These are phyloP conservation scores for Phytopythium boreale DNA, from an alignment of 352 stramenopile species.

Conservation along the genomic window DNA sequence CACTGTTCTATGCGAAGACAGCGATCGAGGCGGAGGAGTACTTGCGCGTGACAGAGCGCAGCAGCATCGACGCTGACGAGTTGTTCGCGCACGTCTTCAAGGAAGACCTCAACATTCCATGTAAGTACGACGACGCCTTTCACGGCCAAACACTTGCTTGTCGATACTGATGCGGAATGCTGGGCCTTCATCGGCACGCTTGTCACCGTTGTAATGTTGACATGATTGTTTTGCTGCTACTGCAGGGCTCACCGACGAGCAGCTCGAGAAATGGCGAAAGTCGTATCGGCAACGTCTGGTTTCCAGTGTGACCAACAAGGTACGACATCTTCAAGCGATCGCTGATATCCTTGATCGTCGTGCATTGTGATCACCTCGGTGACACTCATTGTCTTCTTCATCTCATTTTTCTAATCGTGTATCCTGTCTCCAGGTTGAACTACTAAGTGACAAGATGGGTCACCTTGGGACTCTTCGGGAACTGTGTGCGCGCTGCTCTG, in stretches of 20 bases:
- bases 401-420: not conserved
- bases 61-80: conserved; percentile 65
- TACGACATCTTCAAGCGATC: conserved; percentile 17
- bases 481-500: conserved; percentile 29
- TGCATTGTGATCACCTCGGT: not conserved
- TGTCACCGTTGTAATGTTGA: not conserved
- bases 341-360: not conserved
- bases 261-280: conserved; percentile 55
- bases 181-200: not conserved
- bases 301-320: conserved; percentile 50
- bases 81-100: conserved; percentile 77
- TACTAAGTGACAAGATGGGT: conserved; percentile 57
- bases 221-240: not conserved
- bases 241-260: conserved; percentile 60
- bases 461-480: conserved; percentile 60
- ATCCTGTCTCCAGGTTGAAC: conserved; percentile 20
- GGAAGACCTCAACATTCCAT: conserved; percentile 76
- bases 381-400: not conserved
- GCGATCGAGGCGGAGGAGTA: conserved; percentile 45
- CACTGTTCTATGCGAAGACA: conserved; percentile 60
- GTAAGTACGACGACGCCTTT: conserved; percentile 24
- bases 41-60: conserved; percentile 47
- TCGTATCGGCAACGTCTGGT: conserved; percentile 52
- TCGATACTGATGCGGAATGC: not conserved
- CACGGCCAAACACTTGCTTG: not conserved